Base-by-base conservation (phyloP, 1,139 yeast species). In the Yamadazyma sp. region DNA sequence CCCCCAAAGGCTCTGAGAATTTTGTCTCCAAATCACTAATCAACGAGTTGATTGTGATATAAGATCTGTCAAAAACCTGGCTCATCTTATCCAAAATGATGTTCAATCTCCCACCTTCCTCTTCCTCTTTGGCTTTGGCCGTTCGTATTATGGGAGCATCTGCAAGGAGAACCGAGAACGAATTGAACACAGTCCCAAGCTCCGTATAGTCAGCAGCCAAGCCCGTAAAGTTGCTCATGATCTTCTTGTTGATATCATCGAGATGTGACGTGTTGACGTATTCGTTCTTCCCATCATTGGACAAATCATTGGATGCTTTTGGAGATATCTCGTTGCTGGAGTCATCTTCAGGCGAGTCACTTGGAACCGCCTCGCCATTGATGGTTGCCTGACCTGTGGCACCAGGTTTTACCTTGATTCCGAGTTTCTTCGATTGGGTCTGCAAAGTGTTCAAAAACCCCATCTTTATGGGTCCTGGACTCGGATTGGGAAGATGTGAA, bases 1-100 rank as follows among this genome's bases (percentile, higher is more conserved):
- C 97, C 6, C 86, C 82, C 24, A 90, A 65, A 4, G 95, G 95
- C 54, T 90, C 97, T 29, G 87, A 76, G 49, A 89, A 82, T 39
- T 80, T 78, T 8, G 87, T 77, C 45, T 86, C 82, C 33, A 90
- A 66, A 33, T 80, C 78, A 29, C 80, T 76, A n/a, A 84, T 81
- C 16, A 90, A 67, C 4, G 80, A 70, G 45, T 82, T 86, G 28
- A 88, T 72, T 11, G 86, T 73, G 30, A 83, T 69, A 41, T 80
- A 82, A 25, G 82, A 79, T 31, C 86, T 74, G 54, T 88, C 96
- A 52, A 85, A 82, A 0, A 86, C 82, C 54, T 84, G 88, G 3
- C 97, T 96, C 11, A 87, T 74, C 45, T 80, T 78, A 47, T 89
- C 95, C 40, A 70, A 57, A 1, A 70, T 56, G 8, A 65, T 44